Base-by-base conservation (phyloP, 148 eudicot species). In the Camellia sinensis region DNA sequence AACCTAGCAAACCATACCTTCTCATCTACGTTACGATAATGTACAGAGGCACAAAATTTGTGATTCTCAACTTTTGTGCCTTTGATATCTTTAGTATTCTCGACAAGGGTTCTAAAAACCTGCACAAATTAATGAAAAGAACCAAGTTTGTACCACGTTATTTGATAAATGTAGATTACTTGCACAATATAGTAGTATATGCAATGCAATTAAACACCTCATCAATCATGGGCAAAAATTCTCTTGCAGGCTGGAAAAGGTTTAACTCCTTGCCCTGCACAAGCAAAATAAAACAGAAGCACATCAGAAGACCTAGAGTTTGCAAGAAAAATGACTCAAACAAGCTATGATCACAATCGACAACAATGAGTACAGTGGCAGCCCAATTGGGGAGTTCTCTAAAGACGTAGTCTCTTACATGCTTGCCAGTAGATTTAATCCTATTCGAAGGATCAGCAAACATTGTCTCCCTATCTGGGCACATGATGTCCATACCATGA, bases 401-500 rank as follows among this genome's bases (percentile, higher is more conserved):
- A 67, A 22, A 9, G n/a, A 46, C 11, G 53, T n/a, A 21, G 7
- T 52, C 10, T 46, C 67, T 78, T 80, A 90, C 94, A 90, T 90
- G 87, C 76, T 75, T 79, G 84, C 92, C 86, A 77, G 88, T 82
- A 67, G 89, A 84, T 68, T 80, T 79, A 52, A 75, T 64, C 78
- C 71, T 81, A 78, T 82, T 83, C 74, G 84, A 76, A 74, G 72
- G 81, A 80, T 57, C 83, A 81, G 60, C 57, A 48, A 82, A 70
- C 59, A 69, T 57, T 54, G 80, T 70, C 67, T 80, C 87, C 70
- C 46, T 68, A 17, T 81, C 83, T 6, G 98, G 94, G 67, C 84
- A 86, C 89, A 90, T 87, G 17, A 94, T 94, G 84, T 94, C 98
- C 93, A 94, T 88, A 69, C 98, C 98, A 88, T 94, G 98, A 84